A percentile compares a stretch with the other conserved stretches of the same genome.
phyloP scores from a whole-genome alignment of 257 asterid genomes.

The Solanum paucissectum region DNA sequence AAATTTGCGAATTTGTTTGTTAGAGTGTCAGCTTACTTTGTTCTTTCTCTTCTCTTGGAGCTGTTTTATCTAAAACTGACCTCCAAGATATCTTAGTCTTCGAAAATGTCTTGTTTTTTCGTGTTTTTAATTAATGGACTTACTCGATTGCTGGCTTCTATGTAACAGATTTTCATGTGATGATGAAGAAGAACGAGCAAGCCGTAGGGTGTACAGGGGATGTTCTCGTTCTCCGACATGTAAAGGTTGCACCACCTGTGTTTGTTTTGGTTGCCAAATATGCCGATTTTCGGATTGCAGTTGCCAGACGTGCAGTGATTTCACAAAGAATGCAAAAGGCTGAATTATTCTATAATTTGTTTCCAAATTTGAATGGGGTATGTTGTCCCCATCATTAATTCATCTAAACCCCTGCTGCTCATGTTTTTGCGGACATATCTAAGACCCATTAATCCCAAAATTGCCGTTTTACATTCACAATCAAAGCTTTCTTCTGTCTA shows the following conservation, averaged over 20 bases:
- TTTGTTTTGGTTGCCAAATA: slow-evolving; percentile 42
- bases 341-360: background rate
- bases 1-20: background rate
- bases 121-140: background rate
- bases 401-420: background rate
- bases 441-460: background rate
- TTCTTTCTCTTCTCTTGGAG: background rate
- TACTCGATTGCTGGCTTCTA: background rate
- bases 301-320: slow-evolving; percentile 50
- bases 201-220: slow-evolving; percentile 43
- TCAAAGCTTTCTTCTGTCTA: background rate
- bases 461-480: background rate
- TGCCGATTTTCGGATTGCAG: slow-evolving; percentile 41
- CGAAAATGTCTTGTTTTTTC: background rate
- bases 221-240: slow-evolving; percentile 39
- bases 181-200: slow-evolving; percentile 47
- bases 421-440: background rate
- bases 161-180: slow-evolving; percentile 32
- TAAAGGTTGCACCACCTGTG: slow-evolving; percentile 50
- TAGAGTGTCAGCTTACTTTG: background rate
- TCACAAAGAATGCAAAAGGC: slow-evolving; percentile 31
- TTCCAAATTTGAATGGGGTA: background rate
- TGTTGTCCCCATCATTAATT: background rate
- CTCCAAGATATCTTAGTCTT: background rate
- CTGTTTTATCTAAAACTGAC: background rate